Evolutionary conservation across 805 yeast species (phyloP), one percentile per base, ranked within the genome.

Genomic region (Myxozyma nipponensis): DNA sequence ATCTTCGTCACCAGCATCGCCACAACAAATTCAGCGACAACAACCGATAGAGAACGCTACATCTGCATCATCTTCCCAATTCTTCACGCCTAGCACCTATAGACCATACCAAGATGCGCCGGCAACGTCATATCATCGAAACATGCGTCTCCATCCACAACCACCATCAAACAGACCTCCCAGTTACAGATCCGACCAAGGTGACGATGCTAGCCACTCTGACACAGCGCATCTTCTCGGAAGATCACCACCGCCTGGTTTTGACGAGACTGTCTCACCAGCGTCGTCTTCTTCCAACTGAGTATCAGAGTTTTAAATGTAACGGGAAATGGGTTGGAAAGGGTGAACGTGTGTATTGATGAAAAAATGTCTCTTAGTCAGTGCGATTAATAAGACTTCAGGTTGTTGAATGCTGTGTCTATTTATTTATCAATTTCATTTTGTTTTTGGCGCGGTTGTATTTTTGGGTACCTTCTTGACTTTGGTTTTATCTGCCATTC

Each of bases 201-300:
- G 54, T 13, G 44, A 30, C 24, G 52, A 39, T 39, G 42, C 41
- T 5, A 42, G 45, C 6, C 44, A 40, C n/a, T 38, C 53, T 4
- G 58, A 54, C 45, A 37, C 51, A 3, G 58, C 55, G 19, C 52
- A 46, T 21, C 41, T 54, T 39, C 35, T 54, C 15, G 58, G 58
- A 13, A 49, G 52, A 37, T 54, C 58, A 13, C 58, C 58, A 24
- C 58, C 58, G 10, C 58, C 58, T 24, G 52, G 49, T 13, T 54
- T 54, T 44, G 57, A 54, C n/a, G 56, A 52, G 36, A 13, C 39
- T 6, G 6, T 17, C 42, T 24, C 13, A 19, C 15, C 25, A 4
- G 15, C 24, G 23, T 30, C 19, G 24, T 19, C 2, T 6, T 37
- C 10, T 17, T 36, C 13, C 18, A 25, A 21, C 10, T 25, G 15